A percentile compares a stretch with the other conserved stretches of the same genome.
phyloP scores from a whole-genome alignment of 179 eudicot species.

The Nepenthes alata region DNA sequence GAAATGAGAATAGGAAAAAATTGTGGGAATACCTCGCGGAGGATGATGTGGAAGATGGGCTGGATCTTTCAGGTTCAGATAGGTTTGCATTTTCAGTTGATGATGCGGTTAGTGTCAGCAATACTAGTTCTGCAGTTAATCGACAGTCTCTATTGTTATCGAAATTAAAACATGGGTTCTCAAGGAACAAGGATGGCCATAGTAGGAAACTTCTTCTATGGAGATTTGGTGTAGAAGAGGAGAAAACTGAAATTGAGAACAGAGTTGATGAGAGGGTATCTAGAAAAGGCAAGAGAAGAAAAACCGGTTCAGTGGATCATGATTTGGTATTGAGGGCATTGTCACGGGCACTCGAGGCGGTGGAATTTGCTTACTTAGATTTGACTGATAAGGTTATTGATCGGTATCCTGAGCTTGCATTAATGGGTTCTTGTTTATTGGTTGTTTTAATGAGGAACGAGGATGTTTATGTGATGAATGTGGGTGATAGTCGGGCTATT shows the following conservation, averaged over 20 bases:
- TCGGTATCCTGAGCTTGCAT: slow-evolving; percentile 85
- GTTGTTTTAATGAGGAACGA: slow-evolving; percentile 90
- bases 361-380: slow-evolving; percentile 70
- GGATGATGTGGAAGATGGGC: slow-evolving; percentile 73
- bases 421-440: slow-evolving; percentile 97
- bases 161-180: slow-evolving; percentile 66
- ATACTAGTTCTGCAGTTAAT: slow-evolving; percentile 46
- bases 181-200: slow-evolving; percentile 41
- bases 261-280: slow-evolving; percentile 29
- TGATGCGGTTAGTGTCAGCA: slow-evolving; percentile 69
- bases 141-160: slow-evolving; percentile 63
- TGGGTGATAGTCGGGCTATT: slow-evolving; percentile 97
- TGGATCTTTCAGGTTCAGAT: slow-evolving; percentile 91
- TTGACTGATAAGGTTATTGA: slow-evolving; percentile 93
- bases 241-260: slow-evolving; percentile 28
- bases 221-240: slow-evolving; percentile 60
- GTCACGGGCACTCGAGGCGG: slow-evolving; percentile 61
- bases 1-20: slow-evolving; percentile 44
- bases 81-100: slow-evolving; percentile 94
- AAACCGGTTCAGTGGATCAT: slow-evolving; percentile 68
- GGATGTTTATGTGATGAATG: slow-evolving; percentile 96
- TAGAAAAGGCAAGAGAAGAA: slow-evolving; percentile 39
- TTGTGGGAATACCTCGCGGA: slow-evolving; percentile 89
- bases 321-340: slow-evolving; percentile 69
- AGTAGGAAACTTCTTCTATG: slow-evolving; percentile 43